Conservation (phyloP, 2,329 filamentous ascomycete genomes). For the Monilinia vaccinii-corymbosi region DNA sequence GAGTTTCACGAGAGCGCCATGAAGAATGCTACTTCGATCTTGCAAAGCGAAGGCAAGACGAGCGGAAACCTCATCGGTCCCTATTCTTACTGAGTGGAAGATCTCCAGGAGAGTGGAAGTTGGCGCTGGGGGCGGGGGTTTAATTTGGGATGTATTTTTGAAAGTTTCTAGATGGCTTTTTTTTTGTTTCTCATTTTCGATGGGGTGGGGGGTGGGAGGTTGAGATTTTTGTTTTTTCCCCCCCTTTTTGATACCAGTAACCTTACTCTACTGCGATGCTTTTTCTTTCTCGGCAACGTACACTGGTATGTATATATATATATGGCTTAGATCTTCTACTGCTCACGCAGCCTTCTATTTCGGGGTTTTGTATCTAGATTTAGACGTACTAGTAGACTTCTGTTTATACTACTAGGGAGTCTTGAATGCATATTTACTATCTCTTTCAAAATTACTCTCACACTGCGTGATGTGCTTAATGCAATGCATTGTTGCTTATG, state of each 20-base stretch:
- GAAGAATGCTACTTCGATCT: not conserved
- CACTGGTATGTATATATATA: no score
- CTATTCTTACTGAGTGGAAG: not conserved
- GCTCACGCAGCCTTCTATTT: not conserved
- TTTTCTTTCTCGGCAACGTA: not conserved
- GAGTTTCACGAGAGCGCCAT: slow-evolving; percentile 2
- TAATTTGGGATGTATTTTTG: not conserved
- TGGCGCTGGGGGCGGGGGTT: not conserved
- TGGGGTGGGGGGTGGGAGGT: not conserved
- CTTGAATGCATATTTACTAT: not conserved
- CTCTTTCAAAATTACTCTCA: not conserved
- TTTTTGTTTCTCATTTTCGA: not conserved
- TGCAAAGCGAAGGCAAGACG: not conserved
- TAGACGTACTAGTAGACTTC: not conserved
- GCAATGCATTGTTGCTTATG: not conserved
- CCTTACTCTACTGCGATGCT: not conserved
- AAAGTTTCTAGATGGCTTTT: not conserved
- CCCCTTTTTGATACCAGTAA: not conserved
- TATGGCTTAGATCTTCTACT: not conserved
- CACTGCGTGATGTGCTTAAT: not conserved
- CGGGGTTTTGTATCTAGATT: not conserved
- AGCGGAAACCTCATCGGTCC: not conserved
- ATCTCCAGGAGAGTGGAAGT: not conserved
- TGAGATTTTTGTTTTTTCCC: not conserved
- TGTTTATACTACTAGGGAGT: not conserved